These are phyloP conservation scores for Vaccinium vitisidaea DNA, from an alignment of 148 eudicot genomes.

Conservation along the genomic window DNA sequence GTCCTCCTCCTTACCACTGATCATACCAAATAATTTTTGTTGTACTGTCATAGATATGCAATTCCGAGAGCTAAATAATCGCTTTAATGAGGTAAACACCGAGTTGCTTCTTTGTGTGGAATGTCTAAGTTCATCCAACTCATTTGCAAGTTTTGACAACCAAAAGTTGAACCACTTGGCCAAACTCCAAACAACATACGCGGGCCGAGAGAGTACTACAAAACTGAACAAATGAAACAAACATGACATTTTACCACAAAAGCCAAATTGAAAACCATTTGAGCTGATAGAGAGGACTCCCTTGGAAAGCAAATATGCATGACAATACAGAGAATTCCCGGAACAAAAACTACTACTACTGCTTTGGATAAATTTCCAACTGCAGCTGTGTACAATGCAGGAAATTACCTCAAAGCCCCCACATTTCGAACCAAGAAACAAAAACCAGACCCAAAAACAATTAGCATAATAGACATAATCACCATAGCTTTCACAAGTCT, in stretches of 20 bases:
- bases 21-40: too few relatives aligned
- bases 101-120: too few relatives aligned
- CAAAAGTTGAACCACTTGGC: too few relatives aligned
- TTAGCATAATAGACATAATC: not conserved
- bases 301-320: not conserved
- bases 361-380: not conserved
- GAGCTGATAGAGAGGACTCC: not conserved
- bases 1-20: too few relatives aligned
- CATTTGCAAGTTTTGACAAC: too few relatives aligned
- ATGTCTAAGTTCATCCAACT: too few relatives aligned
- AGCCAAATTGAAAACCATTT: not conserved
- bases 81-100: too few relatives aligned
- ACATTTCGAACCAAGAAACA: not conserved
- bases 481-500: not conserved
- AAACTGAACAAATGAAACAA: not conserved
- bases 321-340: not conserved
- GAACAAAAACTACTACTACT: not conserved
- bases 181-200: too few relatives aligned
- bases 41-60: too few relatives aligned
- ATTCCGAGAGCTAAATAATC: too few relatives aligned
- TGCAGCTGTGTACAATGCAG: slow-evolving; percentile 10
- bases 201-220: too few relatives aligned
- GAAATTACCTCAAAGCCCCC: not conserved
- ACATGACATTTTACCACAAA: not conserved
- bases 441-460: not conserved